Percentiles rank a stretch among this genome's conserved stretches.
Evolutionary conservation across 1,139 yeast genomes (phyloP).

Genomic region (Geotrichum histeridarum): DNA sequence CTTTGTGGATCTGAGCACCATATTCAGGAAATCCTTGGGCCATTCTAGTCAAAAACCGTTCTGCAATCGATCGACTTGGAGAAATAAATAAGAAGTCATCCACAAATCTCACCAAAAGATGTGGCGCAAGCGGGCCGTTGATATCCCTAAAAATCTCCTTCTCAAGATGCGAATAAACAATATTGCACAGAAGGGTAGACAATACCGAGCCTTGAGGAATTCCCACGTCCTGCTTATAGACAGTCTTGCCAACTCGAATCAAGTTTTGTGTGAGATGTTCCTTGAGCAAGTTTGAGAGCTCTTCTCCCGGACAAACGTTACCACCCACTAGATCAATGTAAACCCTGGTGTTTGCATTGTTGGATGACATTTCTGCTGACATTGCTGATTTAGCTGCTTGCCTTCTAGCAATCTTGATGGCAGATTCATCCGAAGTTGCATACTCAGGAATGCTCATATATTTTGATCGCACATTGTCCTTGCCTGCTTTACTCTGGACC

Average conservation of each 20-base stretch:
- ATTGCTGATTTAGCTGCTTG: conserved; percentile 3
- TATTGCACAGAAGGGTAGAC: conserved; percentile 70
- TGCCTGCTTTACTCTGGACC: neutral
- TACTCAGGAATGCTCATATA: conserved; percentile 10
- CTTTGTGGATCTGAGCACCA: conserved; percentile 56
- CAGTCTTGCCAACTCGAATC: conserved; percentile 36
- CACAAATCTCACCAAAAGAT: conserved; percentile 58
- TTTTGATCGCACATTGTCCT: neutral
- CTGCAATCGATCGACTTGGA: conserved; percentile 34
- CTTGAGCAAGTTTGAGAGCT: conserved; percentile 27
- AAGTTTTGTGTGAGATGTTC: conserved; percentile 43
- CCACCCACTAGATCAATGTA: conserved; percentile 15
- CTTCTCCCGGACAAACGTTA: conserved; percentile 11
- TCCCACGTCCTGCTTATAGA: conserved; percentile 54
- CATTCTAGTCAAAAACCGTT: conserved; percentile 32
- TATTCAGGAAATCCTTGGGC: conserved; percentile 45
- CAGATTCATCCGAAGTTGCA: neutral
- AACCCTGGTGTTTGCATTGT: conserved; percentile 3
- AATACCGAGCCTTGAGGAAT: conserved; percentile 83
- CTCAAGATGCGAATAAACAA: conserved; percentile 63
- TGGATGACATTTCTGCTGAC: neutral
- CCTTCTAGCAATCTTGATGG: neutral
- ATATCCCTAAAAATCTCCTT: conserved; percentile 33
- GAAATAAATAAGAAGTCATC: conserved; percentile 81
- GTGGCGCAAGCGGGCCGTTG: conserved; percentile 30